A percentile compares a stretch with the other conserved stretches of the same genome.
These are phyloP conservation scores for Iris macrosiphon DNA, from an alignment of 106 monocot species.

Conservation along the genomic window DNA sequence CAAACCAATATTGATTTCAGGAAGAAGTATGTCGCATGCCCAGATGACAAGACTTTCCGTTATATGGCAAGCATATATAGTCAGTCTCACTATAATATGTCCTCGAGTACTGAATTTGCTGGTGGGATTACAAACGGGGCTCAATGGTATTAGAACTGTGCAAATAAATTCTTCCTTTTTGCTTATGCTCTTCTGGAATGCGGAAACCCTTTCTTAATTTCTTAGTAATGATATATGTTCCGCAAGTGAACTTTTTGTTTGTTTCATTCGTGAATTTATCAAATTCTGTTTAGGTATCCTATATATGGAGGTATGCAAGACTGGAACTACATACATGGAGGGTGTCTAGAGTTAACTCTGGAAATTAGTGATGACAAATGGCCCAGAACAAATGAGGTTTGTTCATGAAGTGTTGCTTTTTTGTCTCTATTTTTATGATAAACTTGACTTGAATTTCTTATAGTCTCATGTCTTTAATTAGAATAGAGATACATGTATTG, in stretches of 20 bases:
- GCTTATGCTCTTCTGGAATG: too few relatives aligned
- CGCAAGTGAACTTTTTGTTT: not conserved
- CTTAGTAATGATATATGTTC: too few relatives aligned
- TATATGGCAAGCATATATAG: conserved; percentile 88
- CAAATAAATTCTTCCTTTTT: too few relatives aligned
- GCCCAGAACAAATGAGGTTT: conserved; percentile 91
- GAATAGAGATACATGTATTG: too few relatives aligned
- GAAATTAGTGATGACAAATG: conserved; percentile 96
- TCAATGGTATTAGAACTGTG: conserved; percentile 54
- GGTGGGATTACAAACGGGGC: conserved; percentile 96
- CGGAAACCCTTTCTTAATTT: too few relatives aligned
- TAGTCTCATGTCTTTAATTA: too few relatives aligned
- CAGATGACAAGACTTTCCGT: conserved; percentile 89
- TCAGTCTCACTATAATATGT: conserved; percentile 86
- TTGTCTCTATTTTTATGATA: not conserved
- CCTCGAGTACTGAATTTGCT: conserved; percentile 81
- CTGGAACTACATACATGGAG: conserved; percentile 98
- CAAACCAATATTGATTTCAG: conserved; percentile 31
- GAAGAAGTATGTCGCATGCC: conserved; percentile 76
- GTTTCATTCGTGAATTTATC: not conserved
- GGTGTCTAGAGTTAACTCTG: conserved; percentile 93
- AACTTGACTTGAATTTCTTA: not conserved
- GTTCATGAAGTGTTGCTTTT: too few relatives aligned
- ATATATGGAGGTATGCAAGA: conserved; percentile 99
- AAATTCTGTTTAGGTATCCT: conserved; percentile 65